A percentile compares a stretch with the other conserved stretches of the same genome.
phyloP scores from a whole-genome alignment of 148 eudicot species.

The Persicaria maculosa region DNA sequence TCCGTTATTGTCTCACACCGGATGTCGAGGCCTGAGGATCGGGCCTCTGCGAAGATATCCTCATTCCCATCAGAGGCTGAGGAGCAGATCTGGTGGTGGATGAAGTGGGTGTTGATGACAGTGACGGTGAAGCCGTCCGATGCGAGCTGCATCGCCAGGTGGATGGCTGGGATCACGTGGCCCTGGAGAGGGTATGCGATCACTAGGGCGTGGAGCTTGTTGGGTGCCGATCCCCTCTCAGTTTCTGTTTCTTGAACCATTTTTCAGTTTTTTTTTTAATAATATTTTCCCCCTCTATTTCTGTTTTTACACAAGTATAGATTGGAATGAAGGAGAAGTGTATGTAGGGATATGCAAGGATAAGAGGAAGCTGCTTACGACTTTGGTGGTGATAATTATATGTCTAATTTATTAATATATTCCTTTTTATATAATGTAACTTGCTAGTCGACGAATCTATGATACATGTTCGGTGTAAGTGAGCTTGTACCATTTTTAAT shows the following conservation, averaged over 20 bases:
- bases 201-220: conserved; percentile 44
- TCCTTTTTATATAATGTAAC: no score
- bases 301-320: no score
- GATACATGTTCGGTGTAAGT: no score
- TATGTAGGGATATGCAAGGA: no score
- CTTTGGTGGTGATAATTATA: no score
- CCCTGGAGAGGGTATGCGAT: conserved; percentile 53
- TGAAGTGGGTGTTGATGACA: conserved; percentile 50
- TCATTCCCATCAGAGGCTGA: conserved; percentile 17
- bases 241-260: not conserved
- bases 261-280: not conserved
- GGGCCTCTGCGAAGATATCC: conserved; percentile 36
- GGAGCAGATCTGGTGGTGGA: conserved; percentile 38
- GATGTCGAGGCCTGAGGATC: conserved; percentile 40
- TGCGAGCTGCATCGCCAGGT: conserved; percentile 61
- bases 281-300: no score
- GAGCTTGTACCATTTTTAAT: no score
- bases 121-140: conserved; percentile 58
- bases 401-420: no score
- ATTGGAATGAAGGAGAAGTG: no score
- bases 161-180: conserved; percentile 50
- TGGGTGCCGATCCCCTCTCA: not conserved
- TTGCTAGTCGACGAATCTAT: no score
- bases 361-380: no score
- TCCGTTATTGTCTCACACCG: conserved; percentile 40